These are phyloP conservation scores for Boletus rufocinnamomeus DNA, from an alignment of 768 basidiomycete species.

Conservation along the genomic window DNA sequence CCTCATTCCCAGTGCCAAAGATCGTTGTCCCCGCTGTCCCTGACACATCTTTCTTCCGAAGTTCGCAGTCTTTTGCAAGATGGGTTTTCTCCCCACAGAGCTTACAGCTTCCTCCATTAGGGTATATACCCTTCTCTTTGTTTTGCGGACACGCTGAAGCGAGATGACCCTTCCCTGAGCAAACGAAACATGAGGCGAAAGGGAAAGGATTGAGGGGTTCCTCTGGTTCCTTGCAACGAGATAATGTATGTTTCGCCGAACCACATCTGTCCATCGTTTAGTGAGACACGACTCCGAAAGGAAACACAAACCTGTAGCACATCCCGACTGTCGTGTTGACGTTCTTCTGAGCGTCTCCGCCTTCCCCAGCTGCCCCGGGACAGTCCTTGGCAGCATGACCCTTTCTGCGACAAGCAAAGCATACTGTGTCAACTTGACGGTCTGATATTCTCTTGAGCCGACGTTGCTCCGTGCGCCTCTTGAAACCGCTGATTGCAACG, in stretches of 20 bases:
- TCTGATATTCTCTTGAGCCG: slow-evolving; percentile 64
- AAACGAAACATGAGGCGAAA: slow-evolving; percentile 92
- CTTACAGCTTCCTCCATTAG: slow-evolving; percentile 89
- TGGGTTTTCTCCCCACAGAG: slow-evolving; percentile 85
- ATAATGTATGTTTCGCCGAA: slow-evolving; percentile 73
- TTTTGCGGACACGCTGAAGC: slow-evolving; percentile 83
- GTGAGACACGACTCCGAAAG: neutral
- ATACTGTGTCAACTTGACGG: slow-evolving; percentile 59
- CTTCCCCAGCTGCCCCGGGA: slow-evolving; percentile 43
- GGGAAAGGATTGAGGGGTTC: slow-evolving; percentile 72
- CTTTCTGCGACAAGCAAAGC: slow-evolving; percentile 82
- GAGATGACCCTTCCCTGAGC: slow-evolving; percentile 80
- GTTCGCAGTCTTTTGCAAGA: slow-evolving; percentile 79
- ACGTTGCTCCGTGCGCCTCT: slow-evolving; percentile 54
- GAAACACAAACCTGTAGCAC: slow-evolving; percentile 64
- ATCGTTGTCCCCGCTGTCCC: slow-evolving; percentile 25
- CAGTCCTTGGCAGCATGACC: slow-evolving; percentile 88
- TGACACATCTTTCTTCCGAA: slow-evolving; percentile 56
- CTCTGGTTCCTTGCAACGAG: slow-evolving; percentile 68
- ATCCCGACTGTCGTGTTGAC: slow-evolving; percentile 47
- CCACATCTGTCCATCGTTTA: slow-evolving; percentile 61
- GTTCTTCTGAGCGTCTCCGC: slow-evolving; percentile 27
- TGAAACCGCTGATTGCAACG: slow-evolving; percentile 22
- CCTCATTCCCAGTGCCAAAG: slow-evolving; percentile 44
- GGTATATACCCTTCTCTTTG: slow-evolving; percentile 78